Conservation (phyloP, 305 asterid genomes). For the Fraxinus albicans region DNA sequence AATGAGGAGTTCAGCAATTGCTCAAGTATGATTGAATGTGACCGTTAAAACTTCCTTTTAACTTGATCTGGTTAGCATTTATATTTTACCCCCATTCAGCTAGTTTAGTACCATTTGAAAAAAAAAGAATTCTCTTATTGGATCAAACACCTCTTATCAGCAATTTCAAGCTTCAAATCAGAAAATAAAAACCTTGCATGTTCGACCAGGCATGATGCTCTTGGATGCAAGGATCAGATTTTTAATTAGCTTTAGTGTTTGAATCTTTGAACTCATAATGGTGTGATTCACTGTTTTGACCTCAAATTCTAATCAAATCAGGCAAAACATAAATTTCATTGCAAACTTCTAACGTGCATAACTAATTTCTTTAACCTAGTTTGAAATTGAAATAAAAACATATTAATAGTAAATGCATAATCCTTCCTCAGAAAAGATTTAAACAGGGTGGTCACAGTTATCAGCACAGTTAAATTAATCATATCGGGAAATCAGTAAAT, state of each 20-base stretch:
- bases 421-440: not conserved
- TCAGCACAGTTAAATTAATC: not conserved
- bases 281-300: not conserved
- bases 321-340: not conserved
- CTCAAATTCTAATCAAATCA: not conserved
- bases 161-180: not conserved
- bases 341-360: not conserved
- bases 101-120: not conserved
- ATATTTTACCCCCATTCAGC: not conserved
- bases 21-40: not conserved
- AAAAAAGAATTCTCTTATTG: not conserved
- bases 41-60: constrained; percentile 1
- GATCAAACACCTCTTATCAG: not conserved
- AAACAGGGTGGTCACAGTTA: not conserved
- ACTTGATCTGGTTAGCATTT: not conserved
- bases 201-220: not conserved
- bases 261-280: not conserved
- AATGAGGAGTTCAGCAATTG: not conserved
- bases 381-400: not conserved
- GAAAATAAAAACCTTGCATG: not conserved
- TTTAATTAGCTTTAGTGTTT: not conserved
- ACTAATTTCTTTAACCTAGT: not conserved
- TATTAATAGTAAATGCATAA: not conserved
- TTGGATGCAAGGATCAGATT: not conserved
- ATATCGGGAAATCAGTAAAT: not conserved